A percentile compares a stretch with the other conserved stretches of the same genome.
Conservation (phyloP, 257 asterid species). For the Scutellaria galericulata region DNA sequence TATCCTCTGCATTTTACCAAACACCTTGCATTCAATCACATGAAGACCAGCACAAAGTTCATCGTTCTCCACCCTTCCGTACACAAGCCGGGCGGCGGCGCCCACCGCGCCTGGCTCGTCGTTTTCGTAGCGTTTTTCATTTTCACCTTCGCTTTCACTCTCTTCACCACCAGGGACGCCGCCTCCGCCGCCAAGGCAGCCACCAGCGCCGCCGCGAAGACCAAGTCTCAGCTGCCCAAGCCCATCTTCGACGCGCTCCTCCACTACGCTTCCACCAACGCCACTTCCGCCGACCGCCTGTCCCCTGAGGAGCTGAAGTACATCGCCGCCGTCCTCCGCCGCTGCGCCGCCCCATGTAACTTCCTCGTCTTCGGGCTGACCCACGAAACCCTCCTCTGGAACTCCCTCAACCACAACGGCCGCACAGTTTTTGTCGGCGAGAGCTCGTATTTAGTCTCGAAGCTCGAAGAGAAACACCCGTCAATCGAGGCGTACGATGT, state of each 20-base stretch:
- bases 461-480: conserved; percentile 58
- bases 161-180: conserved; percentile 56
- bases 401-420: conserved; percentile 70
- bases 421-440: conserved; percentile 82
- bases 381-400: conserved; percentile 85
- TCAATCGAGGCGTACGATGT: conserved; percentile 85
- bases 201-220: conserved; percentile 11
- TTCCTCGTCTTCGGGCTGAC: conserved; percentile 79
- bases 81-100: conserved; percentile 52
- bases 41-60: conserved; percentile 74
- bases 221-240: conserved; percentile 45
- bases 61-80: conserved; percentile 71
- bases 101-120: conserved; percentile 59
- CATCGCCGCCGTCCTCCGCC: conserved; percentile 64
- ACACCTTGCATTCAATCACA: conserved; percentile 36
- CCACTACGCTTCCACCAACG: conserved; percentile 68
- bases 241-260: conserved; percentile 65
- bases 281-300: conserved; percentile 50
- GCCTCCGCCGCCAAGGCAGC: conserved; percentile 28
- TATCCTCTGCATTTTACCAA: conserved; percentile 21
- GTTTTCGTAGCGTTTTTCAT: conserved; percentile 57
- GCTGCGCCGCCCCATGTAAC: conserved; percentile 68
- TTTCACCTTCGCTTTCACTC: conserved; percentile 61
- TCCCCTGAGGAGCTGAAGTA: conserved; percentile 53
- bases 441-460: conserved; percentile 54